These are phyloP conservation scores for Adiantum capillusveneris DNA, from an alignment of 75 land plant genomes.

Conservation along the genomic window DNA sequence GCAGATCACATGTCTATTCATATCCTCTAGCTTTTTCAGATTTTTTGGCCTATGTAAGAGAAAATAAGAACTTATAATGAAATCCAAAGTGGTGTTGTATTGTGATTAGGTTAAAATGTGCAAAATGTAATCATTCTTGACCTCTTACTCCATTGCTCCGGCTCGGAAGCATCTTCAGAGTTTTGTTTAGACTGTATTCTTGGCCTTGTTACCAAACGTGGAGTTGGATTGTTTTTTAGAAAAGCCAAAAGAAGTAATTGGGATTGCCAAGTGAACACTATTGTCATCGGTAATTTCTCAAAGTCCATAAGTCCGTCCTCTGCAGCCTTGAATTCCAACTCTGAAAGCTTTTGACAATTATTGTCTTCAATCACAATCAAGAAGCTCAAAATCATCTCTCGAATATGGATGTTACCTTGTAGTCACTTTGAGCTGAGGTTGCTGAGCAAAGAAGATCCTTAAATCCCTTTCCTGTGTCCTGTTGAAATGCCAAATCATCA, in stretches of 20 bases:
- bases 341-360: neutral
- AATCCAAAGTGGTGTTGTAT: too few relatives aligned
- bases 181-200: conserved; percentile 1
- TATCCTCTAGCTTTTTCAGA: conserved; percentile 27
- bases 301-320: neutral
- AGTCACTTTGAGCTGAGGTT: neutral
- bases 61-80: too few relatives aligned
- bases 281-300: neutral
- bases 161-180: conserved; percentile 11
- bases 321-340: neutral
- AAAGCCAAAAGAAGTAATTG: conserved; percentile 3
- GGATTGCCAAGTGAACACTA: neutral
- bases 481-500: neutral
- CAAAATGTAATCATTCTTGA: too few relatives aligned
- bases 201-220: conserved; percentile 1
- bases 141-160: conserved; percentile 32
- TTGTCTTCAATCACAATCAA: neutral
- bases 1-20: conserved; percentile 22
- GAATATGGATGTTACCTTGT: neutral
- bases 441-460: neutral
- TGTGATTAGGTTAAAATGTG: too few relatives aligned
- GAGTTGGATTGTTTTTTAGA: neutral
- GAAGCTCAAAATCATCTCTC: neutral
- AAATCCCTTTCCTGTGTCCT: neutral
- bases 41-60: conserved; percentile 15